phyloP scores from a whole-genome alignment of 305 asterid species.

The Solanum hybrid region DNA sequence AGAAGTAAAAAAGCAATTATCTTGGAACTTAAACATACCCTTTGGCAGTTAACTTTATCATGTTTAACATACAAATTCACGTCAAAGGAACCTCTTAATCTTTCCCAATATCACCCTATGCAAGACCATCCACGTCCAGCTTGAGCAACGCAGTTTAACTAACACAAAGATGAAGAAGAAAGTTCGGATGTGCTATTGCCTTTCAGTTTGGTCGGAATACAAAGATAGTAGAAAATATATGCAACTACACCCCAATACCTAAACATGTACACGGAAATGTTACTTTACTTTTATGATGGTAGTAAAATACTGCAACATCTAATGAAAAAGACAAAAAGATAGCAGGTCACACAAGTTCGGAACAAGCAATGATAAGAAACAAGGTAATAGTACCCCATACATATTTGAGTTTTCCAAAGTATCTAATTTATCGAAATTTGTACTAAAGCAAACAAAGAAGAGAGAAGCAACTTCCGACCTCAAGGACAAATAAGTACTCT shows the following conservation, averaged over 20 bases:
- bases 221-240: neutral
- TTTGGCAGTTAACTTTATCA: neutral
- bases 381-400: neutral
- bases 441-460: constrained; percentile 1
- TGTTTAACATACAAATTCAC: neutral
- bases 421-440: neutral
- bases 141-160: neutral
- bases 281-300: neutral
- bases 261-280: neutral
- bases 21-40: neutral
- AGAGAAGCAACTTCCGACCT: neutral
- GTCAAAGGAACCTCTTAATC: neutral
- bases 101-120: neutral
- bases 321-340: neutral
- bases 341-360: neutral
- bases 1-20: neutral
- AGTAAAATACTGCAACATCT: neutral
- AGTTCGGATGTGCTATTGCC: neutral
- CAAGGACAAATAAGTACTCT: constrained; percentile 3
- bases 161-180: neutral
- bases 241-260: neutral
- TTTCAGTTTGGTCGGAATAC: neutral
- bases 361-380: neutral
- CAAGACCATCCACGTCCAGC: neutral
- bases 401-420: neutral